phyloP scores from a whole-genome alignment of 441 rosid species.

The Viola pubescens region DNA sequence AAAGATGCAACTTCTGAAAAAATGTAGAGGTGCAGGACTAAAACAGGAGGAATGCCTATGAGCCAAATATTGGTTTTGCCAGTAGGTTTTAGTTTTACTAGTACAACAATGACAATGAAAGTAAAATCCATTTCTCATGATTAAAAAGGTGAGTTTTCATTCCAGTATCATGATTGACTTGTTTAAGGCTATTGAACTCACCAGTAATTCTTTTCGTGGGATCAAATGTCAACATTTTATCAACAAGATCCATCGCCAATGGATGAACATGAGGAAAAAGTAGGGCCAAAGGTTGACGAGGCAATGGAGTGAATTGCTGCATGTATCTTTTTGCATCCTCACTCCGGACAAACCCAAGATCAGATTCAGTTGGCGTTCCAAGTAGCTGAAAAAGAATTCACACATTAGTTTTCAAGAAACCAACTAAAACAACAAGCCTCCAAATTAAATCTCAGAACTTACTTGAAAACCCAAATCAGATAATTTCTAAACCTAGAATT shows the following conservation, averaged over 20 bases:
- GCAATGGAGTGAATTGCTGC: slow-evolving; percentile 55
- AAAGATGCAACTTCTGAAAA: no score
- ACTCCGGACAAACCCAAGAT: slow-evolving; percentile 67
- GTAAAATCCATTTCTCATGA: no score
- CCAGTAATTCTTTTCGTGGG: slow-evolving; percentile 90
- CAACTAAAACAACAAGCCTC: neutral
- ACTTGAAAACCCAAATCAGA: neutral
- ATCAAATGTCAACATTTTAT: slow-evolving; percentile 86
- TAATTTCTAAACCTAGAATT: neutral
- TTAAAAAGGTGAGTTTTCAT: neutral
- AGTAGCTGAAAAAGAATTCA: slow-evolving; percentile 52
- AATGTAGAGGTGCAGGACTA: no score
- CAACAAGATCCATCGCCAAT: slow-evolving; percentile 71
- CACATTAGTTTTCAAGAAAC: neutral
- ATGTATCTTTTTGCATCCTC: slow-evolving; percentile 87
- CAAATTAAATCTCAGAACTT: neutral
- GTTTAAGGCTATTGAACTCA: slow-evolving; percentile 21
- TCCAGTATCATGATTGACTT: neutral
- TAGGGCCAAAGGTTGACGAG: slow-evolving; percentile 59
- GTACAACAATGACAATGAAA: no score
- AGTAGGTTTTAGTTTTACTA: no score
- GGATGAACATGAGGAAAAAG: slow-evolving; percentile 74
- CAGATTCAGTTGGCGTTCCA: slow-evolving; percentile 87
- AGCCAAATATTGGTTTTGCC: no score
- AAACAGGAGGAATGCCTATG: no score